phyloP scores from a whole-genome alignment of 768 basidiomycete species.

The Russula lepida region DNA sequence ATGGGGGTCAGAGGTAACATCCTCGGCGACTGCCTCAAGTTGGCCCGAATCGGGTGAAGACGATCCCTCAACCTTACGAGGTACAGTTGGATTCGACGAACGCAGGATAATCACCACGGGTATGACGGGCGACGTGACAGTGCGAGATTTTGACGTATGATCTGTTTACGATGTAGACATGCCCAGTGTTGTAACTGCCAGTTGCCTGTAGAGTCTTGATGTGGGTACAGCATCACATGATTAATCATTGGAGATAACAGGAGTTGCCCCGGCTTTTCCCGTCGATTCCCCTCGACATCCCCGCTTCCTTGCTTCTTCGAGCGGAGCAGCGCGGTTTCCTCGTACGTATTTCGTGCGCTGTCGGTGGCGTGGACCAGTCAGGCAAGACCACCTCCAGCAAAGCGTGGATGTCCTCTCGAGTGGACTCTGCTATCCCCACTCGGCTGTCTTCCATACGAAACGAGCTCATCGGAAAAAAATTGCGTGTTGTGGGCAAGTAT shows the following conservation, averaged over 20 bases:
- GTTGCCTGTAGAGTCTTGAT: background rate
- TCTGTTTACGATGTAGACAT: background rate
- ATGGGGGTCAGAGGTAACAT: conserved; percentile 31
- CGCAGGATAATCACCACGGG: conserved; percentile 52
- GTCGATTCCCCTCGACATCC: background rate
- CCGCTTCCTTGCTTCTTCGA: background rate
- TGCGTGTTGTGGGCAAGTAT: conserved; percentile 21
- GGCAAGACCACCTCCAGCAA: background rate
- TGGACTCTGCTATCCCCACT: conserved; percentile 17
- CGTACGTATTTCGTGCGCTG: background rate
- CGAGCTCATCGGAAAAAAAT: conserved; percentile 19
- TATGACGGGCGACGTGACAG: conserved; percentile 30
- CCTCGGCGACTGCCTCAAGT: conserved; percentile 25
- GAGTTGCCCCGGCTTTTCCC: background rate
- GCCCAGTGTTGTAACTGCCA: too few relatives aligned
- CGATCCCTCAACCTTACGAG: conserved; percentile 16
- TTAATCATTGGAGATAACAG: too few relatives aligned
- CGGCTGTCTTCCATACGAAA: conserved; percentile 15
- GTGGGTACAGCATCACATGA: conserved; percentile 1
- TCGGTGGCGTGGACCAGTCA: background rate
- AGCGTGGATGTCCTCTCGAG: conserved; percentile 9
- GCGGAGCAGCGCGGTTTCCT: background rate
- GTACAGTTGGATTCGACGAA: conserved; percentile 64
- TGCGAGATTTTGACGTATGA: conserved; percentile 54
- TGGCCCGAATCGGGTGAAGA: conserved; percentile 12